A percentile compares a stretch with the other conserved stretches of the same genome.
phyloP scores from a whole-genome alignment of 768 basidiomycete species.

The Trametes sanguinea region DNA sequence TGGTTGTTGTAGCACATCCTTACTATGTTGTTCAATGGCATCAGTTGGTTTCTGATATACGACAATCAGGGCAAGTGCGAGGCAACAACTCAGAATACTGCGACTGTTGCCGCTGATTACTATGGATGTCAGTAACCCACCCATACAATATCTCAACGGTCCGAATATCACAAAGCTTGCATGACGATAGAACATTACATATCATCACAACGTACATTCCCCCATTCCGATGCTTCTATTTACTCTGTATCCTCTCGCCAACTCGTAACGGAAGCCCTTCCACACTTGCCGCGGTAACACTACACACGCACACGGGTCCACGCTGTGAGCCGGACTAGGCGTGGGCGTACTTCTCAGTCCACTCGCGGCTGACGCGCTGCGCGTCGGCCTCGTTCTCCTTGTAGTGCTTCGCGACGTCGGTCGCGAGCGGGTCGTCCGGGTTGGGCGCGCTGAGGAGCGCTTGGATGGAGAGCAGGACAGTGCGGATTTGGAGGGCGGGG shows the following conservation, averaged over 20 bases:
- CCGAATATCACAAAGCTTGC: too few species aligned
- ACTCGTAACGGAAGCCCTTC: background rate
- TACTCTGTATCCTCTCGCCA: background rate
- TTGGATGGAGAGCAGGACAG: slow-evolving; percentile 94
- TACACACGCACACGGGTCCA: background rate
- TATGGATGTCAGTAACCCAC: too few species aligned
- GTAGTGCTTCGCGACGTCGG: slow-evolving; percentile 97
- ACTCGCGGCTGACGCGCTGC: slow-evolving; percentile 88
- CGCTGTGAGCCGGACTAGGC: slow-evolving; percentile 21
- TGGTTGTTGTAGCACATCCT: background rate
- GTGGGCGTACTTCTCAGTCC: slow-evolving; percentile 88
- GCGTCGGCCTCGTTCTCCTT: slow-evolving; percentile 97
- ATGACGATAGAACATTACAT: background rate
- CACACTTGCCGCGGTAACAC: too few species aligned
- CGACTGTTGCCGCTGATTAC: background rate
- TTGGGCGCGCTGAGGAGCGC: slow-evolving; percentile 96
- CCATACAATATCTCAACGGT: background rate
- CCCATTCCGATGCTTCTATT: slow-evolving; percentile 3
- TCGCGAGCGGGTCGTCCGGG: slow-evolving; percentile 93
- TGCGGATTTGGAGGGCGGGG: slow-evolving; percentile 97
- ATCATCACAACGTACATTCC: slow-evolving; percentile 16
- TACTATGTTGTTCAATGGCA: background rate
- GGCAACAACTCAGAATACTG: too few species aligned
- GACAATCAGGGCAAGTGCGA: too few species aligned
- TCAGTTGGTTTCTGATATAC: background rate